Evolutionary conservation across 495 filamentous ascomycete genomes (phyloP).

Genomic region (Symbiotaphrina buchneri): DNA sequence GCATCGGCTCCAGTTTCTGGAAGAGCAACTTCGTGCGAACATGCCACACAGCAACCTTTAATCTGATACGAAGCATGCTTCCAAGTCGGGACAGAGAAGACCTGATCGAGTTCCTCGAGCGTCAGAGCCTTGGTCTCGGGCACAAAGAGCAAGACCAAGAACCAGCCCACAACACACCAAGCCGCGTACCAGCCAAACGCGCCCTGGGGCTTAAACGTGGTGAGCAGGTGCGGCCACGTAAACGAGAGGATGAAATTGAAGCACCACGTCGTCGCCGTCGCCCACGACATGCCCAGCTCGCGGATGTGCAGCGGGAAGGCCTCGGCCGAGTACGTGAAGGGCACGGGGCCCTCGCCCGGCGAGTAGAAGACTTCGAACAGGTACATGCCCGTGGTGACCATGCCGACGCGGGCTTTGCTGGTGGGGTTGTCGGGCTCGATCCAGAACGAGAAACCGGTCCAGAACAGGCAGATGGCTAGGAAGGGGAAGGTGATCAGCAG

Average conservation of each 20-base stretch:
- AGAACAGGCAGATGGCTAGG: conserved; percentile 49
- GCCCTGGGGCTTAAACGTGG: conserved; percentile 29
- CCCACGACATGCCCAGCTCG: conserved; percentile 40
- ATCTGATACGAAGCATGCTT: conserved; percentile 15
- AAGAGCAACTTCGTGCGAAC: no score
- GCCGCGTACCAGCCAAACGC: conserved; percentile 36
- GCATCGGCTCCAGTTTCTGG: conserved; percentile 20
- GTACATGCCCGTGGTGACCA: conserved; percentile 48
- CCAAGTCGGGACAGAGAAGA: conserved; percentile 19
- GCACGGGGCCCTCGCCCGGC: conserved; percentile 61
- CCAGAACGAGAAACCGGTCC: conserved; percentile 64
- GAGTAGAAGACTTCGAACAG: conserved; percentile 57
- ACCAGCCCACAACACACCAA: conserved; percentile 20
- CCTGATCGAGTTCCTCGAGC: conserved; percentile 22
- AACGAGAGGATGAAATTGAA: conserved; percentile 45
- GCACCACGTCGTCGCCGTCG: conserved; percentile 47
- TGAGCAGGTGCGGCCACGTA: conserved; percentile 35
- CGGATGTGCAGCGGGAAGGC: conserved; percentile 60
- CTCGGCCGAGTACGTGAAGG: conserved; percentile 69
- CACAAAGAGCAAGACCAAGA: conserved; percentile 17
- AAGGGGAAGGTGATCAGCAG: conserved; percentile 58
- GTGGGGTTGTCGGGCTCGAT: conserved; percentile 24
- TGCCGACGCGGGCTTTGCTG: conserved; percentile 15
- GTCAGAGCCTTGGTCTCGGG: conserved; percentile 23
- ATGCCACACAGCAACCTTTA: no score